Evolutionary conservation across 2,329 filamentous ascomycete species (phyloP), one percentile per base, ranked within the genome.

Genomic region (Pyrenophora graminea): DNA sequence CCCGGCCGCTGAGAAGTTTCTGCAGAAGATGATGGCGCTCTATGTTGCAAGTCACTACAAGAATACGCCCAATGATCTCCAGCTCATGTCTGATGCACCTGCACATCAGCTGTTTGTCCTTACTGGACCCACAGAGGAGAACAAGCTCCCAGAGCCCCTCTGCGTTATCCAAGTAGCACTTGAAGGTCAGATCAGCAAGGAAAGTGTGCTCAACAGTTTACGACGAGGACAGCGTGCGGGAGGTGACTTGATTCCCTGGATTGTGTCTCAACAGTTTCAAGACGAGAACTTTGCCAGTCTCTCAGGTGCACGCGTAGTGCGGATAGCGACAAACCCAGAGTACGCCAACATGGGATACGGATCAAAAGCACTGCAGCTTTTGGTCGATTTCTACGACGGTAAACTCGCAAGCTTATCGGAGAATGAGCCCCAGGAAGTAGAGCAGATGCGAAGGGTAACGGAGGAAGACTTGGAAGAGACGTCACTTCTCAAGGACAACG

Each of bases 21-120:
- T 99, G 48, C 94, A 99, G 72, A 91, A 96, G 66, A 97, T 99
- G 91, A 93, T 99, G 76, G 91, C 92, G 1, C 83, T 99, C 2
- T 99, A 97, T 65, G 95, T 99, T 23, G 91, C 94, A 23, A 96
- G 91, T 63, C 91, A 96, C 74, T 97, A 99, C 80, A 97, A 97
- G 76, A 99, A 99, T 76, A 91, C 92, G 0, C 94, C 94, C 0
- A 96, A 99, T 66, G 94, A 99, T 67, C 82, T 99, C n/a, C 94
- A 97, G 72, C 83, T 99, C 50, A 96, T 99, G 91, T 96, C 91
- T 55, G 94, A 99, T 74, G 94, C 94, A 1, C 94, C 94, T 1
- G 93, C 94, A 0, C 94, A 99, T 74, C 92, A 97, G 71, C 83
- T 99, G 6, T 99, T 94, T 66, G 94, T 97, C 8, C 84, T 99